These are phyloP conservation scores for cucumber (Cucumis sativus) DNA, from an alignment of 306 rosid species.

Conservation along the genomic window DNA sequence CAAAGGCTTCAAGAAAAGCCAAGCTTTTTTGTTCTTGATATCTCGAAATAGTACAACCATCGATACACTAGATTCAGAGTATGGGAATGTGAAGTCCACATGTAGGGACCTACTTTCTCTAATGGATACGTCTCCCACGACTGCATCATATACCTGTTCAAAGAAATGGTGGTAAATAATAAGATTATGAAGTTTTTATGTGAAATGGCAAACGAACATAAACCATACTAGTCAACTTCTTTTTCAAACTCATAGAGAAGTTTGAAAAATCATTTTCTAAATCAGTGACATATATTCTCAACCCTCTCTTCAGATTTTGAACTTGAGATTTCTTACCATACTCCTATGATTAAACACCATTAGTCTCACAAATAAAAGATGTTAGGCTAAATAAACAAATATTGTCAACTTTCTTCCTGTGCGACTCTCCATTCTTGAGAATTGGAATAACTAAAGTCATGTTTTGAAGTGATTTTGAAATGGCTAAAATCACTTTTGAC, in stretches of 20 bases:
- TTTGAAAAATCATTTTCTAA: background rate
- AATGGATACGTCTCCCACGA: conserved; percentile 27
- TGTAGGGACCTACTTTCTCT: conserved; percentile 24
- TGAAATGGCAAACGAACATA: background rate
- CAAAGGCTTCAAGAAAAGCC: conserved; percentile 59
- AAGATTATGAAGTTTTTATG: background rate
- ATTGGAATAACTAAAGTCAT: background rate
- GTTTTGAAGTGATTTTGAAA: too few species aligned
- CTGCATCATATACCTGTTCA: conserved; percentile 38
- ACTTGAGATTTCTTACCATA: background rate
- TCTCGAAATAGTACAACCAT: conserved; percentile 42
- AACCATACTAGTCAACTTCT: background rate
- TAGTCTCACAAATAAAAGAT: background rate
- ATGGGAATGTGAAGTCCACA: conserved; percentile 55
- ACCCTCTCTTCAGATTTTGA: background rate
- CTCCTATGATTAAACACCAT: background rate
- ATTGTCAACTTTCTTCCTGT: background rate
- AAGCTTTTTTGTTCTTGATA: conserved; percentile 27
- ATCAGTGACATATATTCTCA: background rate
- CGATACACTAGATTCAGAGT: conserved; percentile 49
- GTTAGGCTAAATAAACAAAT: background rate
- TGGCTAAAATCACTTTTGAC: too few species aligned
- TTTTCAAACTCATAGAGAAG: background rate
- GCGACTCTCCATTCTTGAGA: background rate
- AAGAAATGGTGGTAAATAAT: background rate